Conservation (phyloP, 139 green algal genomes). For the Chlorella sp. region DNA sequence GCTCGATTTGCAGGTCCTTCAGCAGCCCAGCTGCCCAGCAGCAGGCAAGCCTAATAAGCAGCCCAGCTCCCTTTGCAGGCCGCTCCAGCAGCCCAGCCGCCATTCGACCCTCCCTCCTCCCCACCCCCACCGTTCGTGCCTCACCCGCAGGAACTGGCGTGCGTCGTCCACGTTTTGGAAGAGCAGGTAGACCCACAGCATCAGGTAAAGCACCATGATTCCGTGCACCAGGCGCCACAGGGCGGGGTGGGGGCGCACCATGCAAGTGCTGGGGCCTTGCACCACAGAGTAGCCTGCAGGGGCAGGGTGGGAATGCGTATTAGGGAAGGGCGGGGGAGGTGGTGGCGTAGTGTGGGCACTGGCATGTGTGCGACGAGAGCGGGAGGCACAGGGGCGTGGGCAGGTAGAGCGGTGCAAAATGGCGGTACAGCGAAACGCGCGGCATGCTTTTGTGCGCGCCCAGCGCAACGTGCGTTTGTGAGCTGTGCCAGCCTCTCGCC, state of each 20-base stretch:
- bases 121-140: too few species aligned
- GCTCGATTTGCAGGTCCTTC: too few species aligned
- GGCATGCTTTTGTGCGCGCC: too few species aligned
- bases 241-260: constrained; percentile 90
- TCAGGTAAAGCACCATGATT: constrained; percentile 81
- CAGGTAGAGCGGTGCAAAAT: not conserved
- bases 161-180: constrained; percentile 84
- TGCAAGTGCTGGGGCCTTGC: constrained; percentile 73
- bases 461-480: too few species aligned
- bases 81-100: not conserved
- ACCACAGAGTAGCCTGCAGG: constrained; percentile 73
- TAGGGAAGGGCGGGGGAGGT: too few species aligned
- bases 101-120: not conserved
- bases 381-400: not conserved
- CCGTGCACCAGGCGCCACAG: constrained; percentile 91
- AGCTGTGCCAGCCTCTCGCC: too few species aligned
- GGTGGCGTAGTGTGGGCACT: too few species aligned
- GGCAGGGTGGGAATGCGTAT: too few species aligned
- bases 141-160: constrained; percentile 73
- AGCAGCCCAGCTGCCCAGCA: too few species aligned
- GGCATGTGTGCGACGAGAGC: not conserved
- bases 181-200: constrained; percentile 86
- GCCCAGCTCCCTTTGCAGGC: not conserved
- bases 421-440: not conserved
- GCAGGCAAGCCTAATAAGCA: not conserved